A percentile compares a stretch with the other conserved stretches of the same genome.
Evolutionary conservation across 2,329 filamentous ascomycete genomes (phyloP).

Genomic region (Aureobasidium uvarum): DNA sequence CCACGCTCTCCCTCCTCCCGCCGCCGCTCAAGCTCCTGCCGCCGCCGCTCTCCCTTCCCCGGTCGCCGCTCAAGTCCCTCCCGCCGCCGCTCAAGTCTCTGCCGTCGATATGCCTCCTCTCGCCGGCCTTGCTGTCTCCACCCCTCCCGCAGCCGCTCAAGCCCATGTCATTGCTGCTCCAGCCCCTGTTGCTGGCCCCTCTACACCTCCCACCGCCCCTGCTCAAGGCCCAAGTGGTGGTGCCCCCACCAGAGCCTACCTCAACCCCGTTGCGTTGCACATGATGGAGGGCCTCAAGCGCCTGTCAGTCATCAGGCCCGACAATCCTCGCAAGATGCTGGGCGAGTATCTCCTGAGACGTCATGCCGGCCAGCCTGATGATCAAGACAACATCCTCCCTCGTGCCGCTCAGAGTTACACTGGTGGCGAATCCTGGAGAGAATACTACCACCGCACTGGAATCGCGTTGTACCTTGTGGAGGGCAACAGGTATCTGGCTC

Average conservation of each 20-base stretch:
- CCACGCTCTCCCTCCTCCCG: neutral
- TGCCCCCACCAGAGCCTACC: conserved; percentile 49
- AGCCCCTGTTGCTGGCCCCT: neutral
- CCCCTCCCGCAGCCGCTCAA: neutral
- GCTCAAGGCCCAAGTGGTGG: conserved; percentile 32
- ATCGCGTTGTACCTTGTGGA: neutral
- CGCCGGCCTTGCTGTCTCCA: no score
- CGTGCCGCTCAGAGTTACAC: no score
- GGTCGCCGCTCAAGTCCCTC: neutral
- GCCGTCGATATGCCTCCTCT: neutral
- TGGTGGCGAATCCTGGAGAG: neutral
- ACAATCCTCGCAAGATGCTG: conserved; percentile 52
- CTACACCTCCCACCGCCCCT: neutral
- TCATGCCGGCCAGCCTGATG: no score
- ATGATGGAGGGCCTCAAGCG: conserved; percentile 54
- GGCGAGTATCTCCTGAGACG: conserved; percentile 44
- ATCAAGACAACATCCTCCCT: no score
- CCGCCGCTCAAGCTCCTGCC: neutral
- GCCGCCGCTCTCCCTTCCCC: neutral
- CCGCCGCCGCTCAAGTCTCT: neutral
- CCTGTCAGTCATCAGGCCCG: conserved; percentile 50
- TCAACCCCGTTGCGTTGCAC: conserved; percentile 52
- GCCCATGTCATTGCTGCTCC: neutral
- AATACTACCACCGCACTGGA: neutral
- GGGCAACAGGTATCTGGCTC: neutral